Evolutionary conservation across 1,284 basidiomycete genomes (phyloP).

Genomic region (Papiliotrema terrestris): DNA sequence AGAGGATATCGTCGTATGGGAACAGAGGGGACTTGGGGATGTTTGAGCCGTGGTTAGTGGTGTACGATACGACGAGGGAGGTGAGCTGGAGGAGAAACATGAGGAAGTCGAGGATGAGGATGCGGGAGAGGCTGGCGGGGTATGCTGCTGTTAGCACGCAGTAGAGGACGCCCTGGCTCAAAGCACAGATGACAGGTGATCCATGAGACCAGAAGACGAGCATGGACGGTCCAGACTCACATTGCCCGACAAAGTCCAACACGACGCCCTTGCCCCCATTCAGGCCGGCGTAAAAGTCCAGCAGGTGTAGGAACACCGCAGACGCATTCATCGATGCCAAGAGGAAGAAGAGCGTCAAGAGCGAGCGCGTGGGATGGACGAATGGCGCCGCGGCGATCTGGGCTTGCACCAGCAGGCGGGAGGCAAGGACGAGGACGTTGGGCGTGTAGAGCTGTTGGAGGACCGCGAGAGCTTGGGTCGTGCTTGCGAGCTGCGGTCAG

Average conservation of each 20-base stretch:
- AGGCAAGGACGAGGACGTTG: slow-evolving; percentile 36
- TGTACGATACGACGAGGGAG: slow-evolving; percentile 35
- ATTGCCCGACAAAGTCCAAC: slow-evolving; percentile 45
- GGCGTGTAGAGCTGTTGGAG: slow-evolving; percentile 44
- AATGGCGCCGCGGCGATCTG: slow-evolving; percentile 35
- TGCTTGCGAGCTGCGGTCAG: slow-evolving; percentile 25
- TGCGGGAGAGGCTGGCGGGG: slow-evolving; percentile 28
- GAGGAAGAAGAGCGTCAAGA: slow-evolving; percentile 29
- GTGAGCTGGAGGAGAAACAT: slow-evolving; percentile 36
- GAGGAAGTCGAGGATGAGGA: slow-evolving; percentile 37
- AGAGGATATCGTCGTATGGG: slow-evolving; percentile 37
- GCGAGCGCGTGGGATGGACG: slow-evolving; percentile 35
- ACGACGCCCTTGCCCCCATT: slow-evolving; percentile 35
- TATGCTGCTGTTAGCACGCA: slow-evolving; percentile 24
- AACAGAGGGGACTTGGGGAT: slow-evolving; percentile 23
- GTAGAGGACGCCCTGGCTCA: no score
- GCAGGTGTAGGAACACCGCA: slow-evolving; percentile 33
- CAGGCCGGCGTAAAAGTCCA: slow-evolving; percentile 32
- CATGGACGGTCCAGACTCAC: slow-evolving; percentile 18
- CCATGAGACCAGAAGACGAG: background rate
- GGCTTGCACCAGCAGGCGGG: slow-evolving; percentile 33
- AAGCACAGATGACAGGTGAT: no score
- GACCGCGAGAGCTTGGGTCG: slow-evolving; percentile 31
- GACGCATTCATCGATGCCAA: slow-evolving; percentile 28
- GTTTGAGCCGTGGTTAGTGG: slow-evolving; percentile 23